Evolutionary conservation across 2,329 filamentous ascomycete species (phyloP).

Genomic region (Clonostachys rosea): DNA sequence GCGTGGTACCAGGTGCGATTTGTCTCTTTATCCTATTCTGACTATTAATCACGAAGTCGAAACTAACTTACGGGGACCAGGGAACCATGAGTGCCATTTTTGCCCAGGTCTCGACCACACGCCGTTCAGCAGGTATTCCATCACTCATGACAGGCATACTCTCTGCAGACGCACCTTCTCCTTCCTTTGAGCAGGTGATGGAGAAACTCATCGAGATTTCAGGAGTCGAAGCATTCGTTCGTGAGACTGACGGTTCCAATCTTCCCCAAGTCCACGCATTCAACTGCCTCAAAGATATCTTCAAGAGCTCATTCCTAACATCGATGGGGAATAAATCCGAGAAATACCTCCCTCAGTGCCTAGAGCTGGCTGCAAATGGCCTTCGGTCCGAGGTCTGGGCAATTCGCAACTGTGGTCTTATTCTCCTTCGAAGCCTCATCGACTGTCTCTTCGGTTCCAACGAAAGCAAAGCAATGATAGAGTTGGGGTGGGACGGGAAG

Average conservation of each 20-base stretch:
- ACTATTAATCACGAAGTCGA: not conserved
- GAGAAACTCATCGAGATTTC: constrained; percentile 57
- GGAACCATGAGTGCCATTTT: constrained; percentile 66
- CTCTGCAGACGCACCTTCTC: constrained; percentile 53
- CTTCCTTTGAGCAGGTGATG: constrained; percentile 63
- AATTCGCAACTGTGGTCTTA: constrained; percentile 86
- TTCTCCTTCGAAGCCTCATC: constrained; percentile 82
- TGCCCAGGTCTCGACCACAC: constrained; percentile 74
- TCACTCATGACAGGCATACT: constrained; percentile 80
- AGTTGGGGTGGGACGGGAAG: constrained; percentile 59
- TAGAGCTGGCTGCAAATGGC: constrained; percentile 76
- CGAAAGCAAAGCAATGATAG: constrained; percentile 61
- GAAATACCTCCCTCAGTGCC: constrained; percentile 64
- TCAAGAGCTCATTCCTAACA: constrained; percentile 75
- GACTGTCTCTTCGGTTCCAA: constrained; percentile 73
- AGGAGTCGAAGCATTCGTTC: constrained; percentile 42
- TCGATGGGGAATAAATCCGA: constrained; percentile 70
- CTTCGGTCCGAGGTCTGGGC: constrained; percentile 85
- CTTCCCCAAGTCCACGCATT: constrained; percentile 91
- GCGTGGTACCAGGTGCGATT: constrained; percentile 64
- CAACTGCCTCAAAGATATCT: constrained; percentile 89
- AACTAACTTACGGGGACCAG: constrained; percentile 25
- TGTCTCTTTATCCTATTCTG: not conserved
- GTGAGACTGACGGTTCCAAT: constrained; percentile 58
- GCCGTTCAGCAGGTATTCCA: constrained; percentile 88